Percentiles rank a stretch among this genome's conserved stretches.
Evolutionary conservation across 2,329 filamentous ascomycete genomes (phyloP).

Genomic region (Fusarium hostae): DNA sequence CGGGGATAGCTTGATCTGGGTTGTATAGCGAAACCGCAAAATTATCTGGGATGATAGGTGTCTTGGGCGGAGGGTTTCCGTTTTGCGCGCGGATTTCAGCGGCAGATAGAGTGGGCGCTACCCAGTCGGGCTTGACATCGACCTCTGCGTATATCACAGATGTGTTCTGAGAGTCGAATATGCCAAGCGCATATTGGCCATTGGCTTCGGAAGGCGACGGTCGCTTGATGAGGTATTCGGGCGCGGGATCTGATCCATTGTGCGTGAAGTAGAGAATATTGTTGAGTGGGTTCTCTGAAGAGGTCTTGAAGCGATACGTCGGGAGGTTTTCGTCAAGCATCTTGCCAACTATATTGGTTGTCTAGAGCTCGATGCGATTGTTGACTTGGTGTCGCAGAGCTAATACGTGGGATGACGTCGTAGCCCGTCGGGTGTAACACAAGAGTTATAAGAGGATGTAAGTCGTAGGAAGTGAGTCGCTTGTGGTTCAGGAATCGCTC

Average conservation of each 20-base stretch:
- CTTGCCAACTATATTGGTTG: slow-evolving; percentile 10
- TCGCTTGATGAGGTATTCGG: slow-evolving; percentile 83
- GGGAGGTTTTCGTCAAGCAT: slow-evolving; percentile 98
- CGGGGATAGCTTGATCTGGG: slow-evolving; percentile 82
- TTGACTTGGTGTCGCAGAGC: slow-evolving; percentile 15
- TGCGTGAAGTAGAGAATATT: slow-evolving; percentile 71
- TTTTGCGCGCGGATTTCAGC: slow-evolving; percentile 80
- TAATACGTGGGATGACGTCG: slow-evolving; percentile 24
- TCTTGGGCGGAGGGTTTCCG: slow-evolving; percentile 67
- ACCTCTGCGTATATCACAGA: slow-evolving; percentile 91
- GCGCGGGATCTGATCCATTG: slow-evolving; percentile 81
- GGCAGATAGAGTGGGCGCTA: slow-evolving; percentile 81
- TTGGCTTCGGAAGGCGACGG: slow-evolving; percentile 74
- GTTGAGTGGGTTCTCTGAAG: slow-evolving; percentile 63
- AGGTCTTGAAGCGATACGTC: slow-evolving; percentile 68
- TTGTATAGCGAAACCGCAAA: slow-evolving; percentile 94
- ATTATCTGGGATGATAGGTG: slow-evolving; percentile 78
- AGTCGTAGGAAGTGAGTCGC: not conserved
- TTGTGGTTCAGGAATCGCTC: not conserved
- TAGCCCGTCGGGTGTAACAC: not conserved
- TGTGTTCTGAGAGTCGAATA: slow-evolving; percentile 83
- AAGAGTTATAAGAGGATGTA: not conserved
- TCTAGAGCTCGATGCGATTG: slow-evolving; percentile 3
- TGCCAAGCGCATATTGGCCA: slow-evolving; percentile 87
- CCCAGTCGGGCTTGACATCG: slow-evolving; percentile 84